These are phyloP conservation scores for Myxozyma geophila DNA, from an alignment of 805 yeast genomes.

Conservation along the genomic window DNA sequence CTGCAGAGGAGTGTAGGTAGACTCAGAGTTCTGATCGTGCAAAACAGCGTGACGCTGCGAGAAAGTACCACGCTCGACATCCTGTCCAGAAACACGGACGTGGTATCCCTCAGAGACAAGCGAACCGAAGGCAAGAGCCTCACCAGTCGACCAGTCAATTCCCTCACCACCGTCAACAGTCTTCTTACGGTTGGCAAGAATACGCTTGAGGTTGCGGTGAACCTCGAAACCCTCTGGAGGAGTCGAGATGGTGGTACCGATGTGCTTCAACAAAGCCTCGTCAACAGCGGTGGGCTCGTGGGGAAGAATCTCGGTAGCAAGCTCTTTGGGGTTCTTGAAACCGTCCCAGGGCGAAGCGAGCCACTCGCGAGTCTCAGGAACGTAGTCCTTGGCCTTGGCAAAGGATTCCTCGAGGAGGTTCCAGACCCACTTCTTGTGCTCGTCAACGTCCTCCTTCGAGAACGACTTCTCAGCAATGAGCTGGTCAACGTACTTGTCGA, in stretches of 20 bases:
- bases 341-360: slow-evolving; percentile 98
- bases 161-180: slow-evolving; percentile 86
- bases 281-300: slow-evolving; percentile 94
- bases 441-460: slow-evolving; percentile 86
- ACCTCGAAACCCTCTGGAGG: slow-evolving; percentile 87
- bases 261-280: slow-evolving; percentile 68
- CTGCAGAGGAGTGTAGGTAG: slow-evolving; percentile 82
- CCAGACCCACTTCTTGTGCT: slow-evolving; percentile 99
- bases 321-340: slow-evolving; percentile 95
- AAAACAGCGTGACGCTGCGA: slow-evolving; percentile 99
- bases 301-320: slow-evolving; percentile 93
- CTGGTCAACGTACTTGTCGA: slow-evolving; percentile 81
- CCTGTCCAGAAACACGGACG: slow-evolving; percentile 98
- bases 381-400: slow-evolving; percentile 83
- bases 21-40: slow-evolving; percentile 91
- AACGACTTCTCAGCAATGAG: slow-evolving; percentile 85
- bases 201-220: slow-evolving; percentile 95
- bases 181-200: slow-evolving; percentile 84
- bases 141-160: slow-evolving; percentile 99
- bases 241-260: slow-evolving; percentile 77
- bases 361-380: slow-evolving; percentile 95
- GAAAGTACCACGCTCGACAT: slow-evolving; percentile 99
- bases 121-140: slow-evolving; percentile 96
- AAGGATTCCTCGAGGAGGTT: slow-evolving; percentile 87
- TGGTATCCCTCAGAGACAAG: slow-evolving; percentile 91